Percentiles rank a stretch among this genome's conserved stretches.
phyloP scores from a whole-genome alignment of 768 basidiomycete genomes.

The Rhizopogon rudus region DNA sequence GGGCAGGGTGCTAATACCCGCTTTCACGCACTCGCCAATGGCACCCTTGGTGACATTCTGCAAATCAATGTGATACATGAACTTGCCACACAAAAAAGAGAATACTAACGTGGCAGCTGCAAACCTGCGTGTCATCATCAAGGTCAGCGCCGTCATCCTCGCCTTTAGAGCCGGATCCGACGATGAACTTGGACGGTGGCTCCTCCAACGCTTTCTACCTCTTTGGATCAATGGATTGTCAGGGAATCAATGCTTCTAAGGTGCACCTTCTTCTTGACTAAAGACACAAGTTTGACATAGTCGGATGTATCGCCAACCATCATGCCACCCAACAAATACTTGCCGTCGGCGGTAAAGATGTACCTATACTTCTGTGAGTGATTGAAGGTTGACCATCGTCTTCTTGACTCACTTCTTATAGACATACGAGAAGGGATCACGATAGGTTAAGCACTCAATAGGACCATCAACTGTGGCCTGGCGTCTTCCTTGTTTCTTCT shows the following conservation, averaged over 20 bases:
- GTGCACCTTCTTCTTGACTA: slow-evolving; percentile 63
- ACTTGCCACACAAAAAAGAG: not conserved
- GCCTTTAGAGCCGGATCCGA: slow-evolving; percentile 45
- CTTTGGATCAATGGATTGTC: not conserved
- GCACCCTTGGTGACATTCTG: slow-evolving; percentile 62
- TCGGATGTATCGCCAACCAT: slow-evolving; percentile 74
- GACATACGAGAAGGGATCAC: slow-evolving; percentile 64
- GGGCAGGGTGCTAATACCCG: slow-evolving; percentile 43
- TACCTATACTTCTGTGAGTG: slow-evolving; percentile 31
- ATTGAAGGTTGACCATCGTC: not conserved
- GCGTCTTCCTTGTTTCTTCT: not conserved
- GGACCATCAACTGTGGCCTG: slow-evolving; percentile 30
- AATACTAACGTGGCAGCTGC: slow-evolving; percentile 54
- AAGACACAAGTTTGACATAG: slow-evolving; percentile 63
- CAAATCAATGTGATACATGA: not conserved
- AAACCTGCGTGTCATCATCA: slow-evolving; percentile 69
- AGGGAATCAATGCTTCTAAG: not conserved
- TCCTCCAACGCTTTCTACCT: slow-evolving; percentile 58
- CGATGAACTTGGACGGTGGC: slow-evolving; percentile 62
- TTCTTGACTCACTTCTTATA: slow-evolving; percentile 53
- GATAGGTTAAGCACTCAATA: slow-evolving; percentile 59
- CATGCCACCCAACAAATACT: slow-evolving; percentile 70
- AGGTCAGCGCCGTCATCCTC: slow-evolving; percentile 61
- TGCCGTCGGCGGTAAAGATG: slow-evolving; percentile 67
- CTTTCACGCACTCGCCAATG: slow-evolving; percentile 45